phyloP scores from a whole-genome alignment of 495 filamentous ascomycete genomes.

The Pyrenula aspistea region DNA sequence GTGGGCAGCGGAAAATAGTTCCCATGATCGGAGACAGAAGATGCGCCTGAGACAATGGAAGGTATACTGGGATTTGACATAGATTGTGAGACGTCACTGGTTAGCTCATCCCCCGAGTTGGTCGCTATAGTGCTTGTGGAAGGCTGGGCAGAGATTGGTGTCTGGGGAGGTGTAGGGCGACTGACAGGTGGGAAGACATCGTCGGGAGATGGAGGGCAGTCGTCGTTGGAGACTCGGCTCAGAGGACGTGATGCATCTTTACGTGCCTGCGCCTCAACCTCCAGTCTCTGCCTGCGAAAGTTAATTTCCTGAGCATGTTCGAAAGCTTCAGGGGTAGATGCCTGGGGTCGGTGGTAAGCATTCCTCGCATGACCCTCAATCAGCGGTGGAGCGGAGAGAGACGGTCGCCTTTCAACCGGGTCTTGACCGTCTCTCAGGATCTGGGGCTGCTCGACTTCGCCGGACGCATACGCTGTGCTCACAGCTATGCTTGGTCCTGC shows the following conservation, averaged over 20 bases:
- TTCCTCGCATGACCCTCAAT: conserved; percentile 20
- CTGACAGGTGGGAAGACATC: conserved; percentile 23
- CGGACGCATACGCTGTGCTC: conserved; percentile 50
- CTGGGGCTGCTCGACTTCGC: conserved; percentile 41
- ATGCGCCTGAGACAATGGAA: conserved; percentile 67
- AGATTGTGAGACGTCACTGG: conserved; percentile 48
- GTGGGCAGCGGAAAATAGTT: conserved; percentile 8
- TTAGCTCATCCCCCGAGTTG: conserved; percentile 36
- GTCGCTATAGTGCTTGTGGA: conserved; percentile 41
- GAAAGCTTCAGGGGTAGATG: conserved; percentile 32
- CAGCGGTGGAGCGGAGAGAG: conserved; percentile 3
- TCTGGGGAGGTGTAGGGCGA: conserved; percentile 33
- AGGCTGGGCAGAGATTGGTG: conserved; percentile 40
- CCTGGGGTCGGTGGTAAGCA: conserved; percentile 24
- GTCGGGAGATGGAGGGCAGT: conserved; percentile 38
- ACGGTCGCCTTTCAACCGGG: conserved; percentile 8
- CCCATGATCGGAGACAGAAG: conserved; percentile 53
- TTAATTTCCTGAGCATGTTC: conserved; percentile 25
- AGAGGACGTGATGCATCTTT: conserved; percentile 1
- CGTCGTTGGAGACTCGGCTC: conserved; percentile 17
- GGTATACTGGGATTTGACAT: conserved; percentile 66
- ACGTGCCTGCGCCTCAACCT: conserved; percentile 12
- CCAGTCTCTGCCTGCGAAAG: conserved; percentile 11
- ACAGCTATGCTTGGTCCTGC: conserved; percentile 51
- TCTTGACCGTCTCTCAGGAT: conserved; percentile 24